Evolutionary conservation across 1,139 yeast genomes (phyloP).

Genomic region (Hansenula sp.): DNA sequence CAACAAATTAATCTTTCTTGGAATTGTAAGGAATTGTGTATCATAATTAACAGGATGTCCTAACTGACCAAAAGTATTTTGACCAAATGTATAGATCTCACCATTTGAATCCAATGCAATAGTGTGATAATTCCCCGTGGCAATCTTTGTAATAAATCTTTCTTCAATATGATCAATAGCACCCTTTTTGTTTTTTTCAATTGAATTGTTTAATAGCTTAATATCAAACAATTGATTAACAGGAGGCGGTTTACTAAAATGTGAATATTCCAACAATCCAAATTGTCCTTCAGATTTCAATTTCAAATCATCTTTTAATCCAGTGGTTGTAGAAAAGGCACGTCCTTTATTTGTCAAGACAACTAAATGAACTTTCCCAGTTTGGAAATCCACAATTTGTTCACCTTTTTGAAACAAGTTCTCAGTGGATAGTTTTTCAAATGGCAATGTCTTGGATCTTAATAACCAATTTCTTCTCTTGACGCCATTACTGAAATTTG

Average conservation of each 20-base stretch:
- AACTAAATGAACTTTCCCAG: constrained; percentile 69
- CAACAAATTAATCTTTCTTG: constrained; percentile 47
- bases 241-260: constrained; percentile 47
- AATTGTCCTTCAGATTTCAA: constrained; percentile 66
- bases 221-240: constrained; percentile 36
- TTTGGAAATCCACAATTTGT: constrained; percentile 43
- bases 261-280: constrained; percentile 73
- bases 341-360: constrained; percentile 59
- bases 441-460: constrained; percentile 20
- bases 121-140: constrained; percentile 73
- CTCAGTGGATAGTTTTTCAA: constrained; percentile 9
- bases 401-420: constrained; percentile 36
- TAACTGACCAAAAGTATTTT: constrained; percentile 76
- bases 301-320: constrained; percentile 23
- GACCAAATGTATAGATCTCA: constrained; percentile 79
- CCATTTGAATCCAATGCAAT: constrained; percentile 63
- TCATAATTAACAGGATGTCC: constrained; percentile 67
- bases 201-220: constrained; percentile 30
- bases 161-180: constrained; percentile 27
- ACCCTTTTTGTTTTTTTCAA: constrained; percentile 29
- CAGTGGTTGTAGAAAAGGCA: constrained; percentile 62
- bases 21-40: constrained; percentile 67
- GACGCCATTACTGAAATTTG: neutral
- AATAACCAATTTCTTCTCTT: constrained; percentile 13
- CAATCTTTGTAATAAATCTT: constrained; percentile 53